Conservation (phyloP, 2,329 filamentous ascomycete genomes). For the Sphaerulina vaccinii region DNA sequence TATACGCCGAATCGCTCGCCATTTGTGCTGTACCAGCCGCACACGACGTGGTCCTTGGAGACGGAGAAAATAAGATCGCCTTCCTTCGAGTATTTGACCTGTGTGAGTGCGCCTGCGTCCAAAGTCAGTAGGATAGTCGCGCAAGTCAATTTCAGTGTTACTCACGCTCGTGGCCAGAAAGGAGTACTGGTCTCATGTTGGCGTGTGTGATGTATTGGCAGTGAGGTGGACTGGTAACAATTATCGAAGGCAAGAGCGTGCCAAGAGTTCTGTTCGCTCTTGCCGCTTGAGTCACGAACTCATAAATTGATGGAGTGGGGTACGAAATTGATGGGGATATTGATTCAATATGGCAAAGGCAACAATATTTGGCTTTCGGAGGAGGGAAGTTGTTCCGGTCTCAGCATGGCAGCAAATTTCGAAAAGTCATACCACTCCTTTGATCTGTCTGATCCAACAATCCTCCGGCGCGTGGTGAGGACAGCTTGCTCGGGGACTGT, state of each 20-base stretch:
- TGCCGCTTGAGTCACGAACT: no score
- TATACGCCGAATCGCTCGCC: slow-evolving; percentile 97
- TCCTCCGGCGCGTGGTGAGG: neutral
- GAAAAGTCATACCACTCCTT: no score
- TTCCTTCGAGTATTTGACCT: slow-evolving; percentile 77
- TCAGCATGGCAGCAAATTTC: no score
- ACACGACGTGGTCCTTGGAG: slow-evolving; percentile 93
- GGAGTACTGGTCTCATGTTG: slow-evolving; percentile 93
- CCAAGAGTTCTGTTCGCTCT: neutral
- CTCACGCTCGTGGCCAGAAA: slow-evolving; percentile 73
- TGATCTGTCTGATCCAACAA: neutral
- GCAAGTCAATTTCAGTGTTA: neutral
- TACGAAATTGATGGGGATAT: no score
- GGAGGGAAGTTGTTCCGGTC: no score
- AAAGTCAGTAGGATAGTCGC: neutral
- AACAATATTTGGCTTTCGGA: no score
- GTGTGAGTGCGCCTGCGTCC: slow-evolving; percentile 19
- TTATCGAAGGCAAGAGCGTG: no score
- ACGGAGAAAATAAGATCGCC: slow-evolving; percentile 96
- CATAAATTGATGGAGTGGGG: no score
- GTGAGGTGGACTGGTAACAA: no score
- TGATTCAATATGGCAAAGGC: no score
- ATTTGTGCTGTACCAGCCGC: slow-evolving; percentile 96
- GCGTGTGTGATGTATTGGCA: slow-evolving; percentile 25
- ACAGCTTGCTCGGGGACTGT: neutral